These are phyloP conservation scores for Lactarius vividus DNA, from an alignment of 768 basidiomycete genomes.

Conservation along the genomic window DNA sequence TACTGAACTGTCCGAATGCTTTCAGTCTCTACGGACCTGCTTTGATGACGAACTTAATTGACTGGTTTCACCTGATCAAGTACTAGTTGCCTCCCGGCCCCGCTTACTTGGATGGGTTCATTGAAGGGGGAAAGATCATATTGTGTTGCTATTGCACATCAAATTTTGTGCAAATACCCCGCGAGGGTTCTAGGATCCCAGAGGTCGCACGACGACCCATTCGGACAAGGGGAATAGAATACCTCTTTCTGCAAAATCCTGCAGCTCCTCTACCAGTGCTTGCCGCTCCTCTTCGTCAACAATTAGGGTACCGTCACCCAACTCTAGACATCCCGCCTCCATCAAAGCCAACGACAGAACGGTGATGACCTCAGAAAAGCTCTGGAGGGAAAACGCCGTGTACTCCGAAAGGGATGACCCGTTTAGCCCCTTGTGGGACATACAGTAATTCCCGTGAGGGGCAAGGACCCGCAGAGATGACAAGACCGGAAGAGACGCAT, in stretches of 20 bases:
- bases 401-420: not conserved
- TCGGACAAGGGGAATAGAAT: not conserved
- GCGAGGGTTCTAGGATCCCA: no score
- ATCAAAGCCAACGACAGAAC: not conserved
- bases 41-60: no score
- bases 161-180: no score
- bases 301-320: not conserved
- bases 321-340: not conserved
- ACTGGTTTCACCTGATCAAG: no score
- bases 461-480: not conserved
- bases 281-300: not conserved
- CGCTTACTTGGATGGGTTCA: no score
- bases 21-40: no score
- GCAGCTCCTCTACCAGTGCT: not conserved
- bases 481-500: not conserved
- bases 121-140: no score
- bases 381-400: not conserved
- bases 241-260: not conserved
- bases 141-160: no score
- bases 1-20: no score
- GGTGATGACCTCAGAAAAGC: not conserved
- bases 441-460: conserved; percentile 1
- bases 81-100: no score
- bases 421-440: not conserved
- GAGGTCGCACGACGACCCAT: not conserved